Evolutionary conservation across 306 rosid species (phyloP).

Genomic region (Vachellia collinsii): DNA sequence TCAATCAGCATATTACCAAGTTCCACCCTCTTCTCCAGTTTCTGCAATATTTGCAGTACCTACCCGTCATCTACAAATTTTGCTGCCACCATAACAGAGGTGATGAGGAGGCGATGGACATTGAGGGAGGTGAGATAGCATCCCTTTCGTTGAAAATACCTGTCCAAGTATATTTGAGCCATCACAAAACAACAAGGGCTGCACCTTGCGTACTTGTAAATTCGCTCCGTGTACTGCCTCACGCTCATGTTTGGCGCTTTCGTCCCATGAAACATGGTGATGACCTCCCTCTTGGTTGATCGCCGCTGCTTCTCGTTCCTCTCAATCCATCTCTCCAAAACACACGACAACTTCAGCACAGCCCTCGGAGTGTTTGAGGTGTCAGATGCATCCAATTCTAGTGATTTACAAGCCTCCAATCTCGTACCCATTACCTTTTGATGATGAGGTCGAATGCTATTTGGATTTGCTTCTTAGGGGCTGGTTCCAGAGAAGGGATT

Average conservation of each 20-base stretch:
- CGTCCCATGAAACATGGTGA: slow-evolving; percentile 60
- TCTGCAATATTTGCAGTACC: slow-evolving; percentile 1
- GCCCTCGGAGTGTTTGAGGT: slow-evolving; percentile 39
- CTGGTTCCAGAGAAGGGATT: slow-evolving; percentile 25
- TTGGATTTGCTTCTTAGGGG: not conserved
- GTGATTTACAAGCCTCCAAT: slow-evolving; percentile 36
- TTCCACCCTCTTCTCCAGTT: not conserved
- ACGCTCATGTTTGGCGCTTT: slow-evolving; percentile 59
- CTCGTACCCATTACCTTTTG: slow-evolving; percentile 1
- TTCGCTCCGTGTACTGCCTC: slow-evolving; percentile 58
- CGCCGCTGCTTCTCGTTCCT: slow-evolving; percentile 49
- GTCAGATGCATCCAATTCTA: slow-evolving; percentile 33
- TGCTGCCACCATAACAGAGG: slow-evolving; percentile 62
- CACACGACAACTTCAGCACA: slow-evolving; percentile 38
- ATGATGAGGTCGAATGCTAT: not conserved
- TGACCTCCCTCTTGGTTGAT: slow-evolving; percentile 28
- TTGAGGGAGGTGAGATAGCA: slow-evolving; percentile 61
- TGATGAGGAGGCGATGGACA: slow-evolving; percentile 68
- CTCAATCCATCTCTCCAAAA: slow-evolving; percentile 51
- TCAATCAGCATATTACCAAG: not conserved
- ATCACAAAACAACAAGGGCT: slow-evolving; percentile 63
- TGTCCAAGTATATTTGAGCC: slow-evolving; percentile 72
- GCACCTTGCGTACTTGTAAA: slow-evolving; percentile 60
- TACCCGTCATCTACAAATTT: slow-evolving; percentile 61
- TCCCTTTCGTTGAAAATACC: slow-evolving; percentile 43